phyloP scores from a whole-genome alignment of 1,284 basidiomycete genomes.

The Naganishia sp. region DNA sequence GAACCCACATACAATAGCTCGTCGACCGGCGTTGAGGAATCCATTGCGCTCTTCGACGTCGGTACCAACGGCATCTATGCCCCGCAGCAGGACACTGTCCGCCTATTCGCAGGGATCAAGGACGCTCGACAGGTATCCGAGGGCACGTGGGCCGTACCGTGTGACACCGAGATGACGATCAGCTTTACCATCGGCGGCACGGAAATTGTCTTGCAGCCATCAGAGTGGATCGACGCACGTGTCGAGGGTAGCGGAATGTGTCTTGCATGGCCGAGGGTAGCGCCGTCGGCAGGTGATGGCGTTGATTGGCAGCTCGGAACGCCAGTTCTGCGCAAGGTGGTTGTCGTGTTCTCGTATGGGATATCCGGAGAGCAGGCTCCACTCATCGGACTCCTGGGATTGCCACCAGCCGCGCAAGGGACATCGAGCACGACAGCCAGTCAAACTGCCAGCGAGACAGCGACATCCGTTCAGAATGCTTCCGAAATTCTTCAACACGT shows the following conservation, averaged over 20 bases:
- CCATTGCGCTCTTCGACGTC: conserved; percentile 76
- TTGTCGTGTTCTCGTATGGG: conserved; percentile 69
- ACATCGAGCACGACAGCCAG: conserved; percentile 2
- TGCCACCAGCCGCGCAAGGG: conserved; percentile 29
- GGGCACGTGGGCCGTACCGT: conserved; percentile 82
- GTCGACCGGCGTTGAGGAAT: conserved; percentile 63
- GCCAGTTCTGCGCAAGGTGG: conserved; percentile 76
- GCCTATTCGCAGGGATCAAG: conserved; percentile 65
- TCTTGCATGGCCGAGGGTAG: conserved; percentile 76
- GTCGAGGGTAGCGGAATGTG: conserved; percentile 67
- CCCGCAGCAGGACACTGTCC: conserved; percentile 73
- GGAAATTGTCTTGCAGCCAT: conserved; percentile 67
- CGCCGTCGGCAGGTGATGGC: conserved; percentile 67
- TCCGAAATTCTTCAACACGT: conserved; percentile 63
- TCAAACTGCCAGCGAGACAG: conserved; percentile 10
- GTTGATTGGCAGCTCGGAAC: conserved; percentile 87
- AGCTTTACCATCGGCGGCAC: conserved; percentile 67
- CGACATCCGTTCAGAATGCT: conserved; percentile 50
- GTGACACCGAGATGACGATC: conserved; percentile 66
- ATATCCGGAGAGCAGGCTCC: conserved; percentile 47
- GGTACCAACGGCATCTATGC: conserved; percentile 78
- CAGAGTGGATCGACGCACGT: conserved; percentile 79
- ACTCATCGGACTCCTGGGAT: conserved; percentile 48
- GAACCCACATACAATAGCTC: conserved; percentile 73
- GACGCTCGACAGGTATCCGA: conserved; percentile 66